phyloP scores from a whole-genome alignment of 768 basidiomycete genomes.

The Russula olivacea region DNA sequence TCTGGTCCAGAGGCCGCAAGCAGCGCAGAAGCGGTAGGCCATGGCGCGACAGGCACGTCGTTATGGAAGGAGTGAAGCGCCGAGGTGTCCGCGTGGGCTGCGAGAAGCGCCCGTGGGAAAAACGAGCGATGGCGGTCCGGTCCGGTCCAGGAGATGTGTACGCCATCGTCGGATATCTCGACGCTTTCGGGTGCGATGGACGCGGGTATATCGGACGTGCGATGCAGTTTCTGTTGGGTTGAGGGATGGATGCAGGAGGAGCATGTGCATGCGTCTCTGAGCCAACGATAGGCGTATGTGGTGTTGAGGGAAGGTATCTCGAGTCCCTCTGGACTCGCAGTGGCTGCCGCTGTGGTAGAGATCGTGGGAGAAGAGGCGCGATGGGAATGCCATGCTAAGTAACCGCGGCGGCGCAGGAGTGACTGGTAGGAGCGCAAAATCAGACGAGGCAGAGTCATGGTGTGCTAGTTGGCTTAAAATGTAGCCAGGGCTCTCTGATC shows the following conservation, averaged over 20 bases:
- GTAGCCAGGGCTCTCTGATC: neutral
- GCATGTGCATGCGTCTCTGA: slow-evolving; percentile 82
- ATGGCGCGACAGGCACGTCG: slow-evolving; percentile 38
- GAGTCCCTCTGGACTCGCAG: slow-evolving; percentile 5
- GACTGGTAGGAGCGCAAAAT: neutral
- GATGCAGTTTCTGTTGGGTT: slow-evolving; percentile 70
- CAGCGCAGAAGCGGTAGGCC: slow-evolving; percentile 37
- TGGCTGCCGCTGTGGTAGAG: slow-evolving; percentile 2
- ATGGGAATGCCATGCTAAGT: neutral
- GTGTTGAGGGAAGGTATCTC: slow-evolving; percentile 33
- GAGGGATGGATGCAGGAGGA: slow-evolving; percentile 67
- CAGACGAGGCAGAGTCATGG: neutral
- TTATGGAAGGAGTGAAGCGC: slow-evolving; percentile 40
- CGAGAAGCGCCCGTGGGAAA: slow-evolving; percentile 45
- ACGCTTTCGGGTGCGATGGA: slow-evolving; percentile 44
- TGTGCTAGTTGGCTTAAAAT: neutral
- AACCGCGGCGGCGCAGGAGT: neutral
- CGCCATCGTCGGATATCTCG: slow-evolving; percentile 38
- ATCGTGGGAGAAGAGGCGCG: neutral
- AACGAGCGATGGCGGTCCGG: slow-evolving; percentile 53
- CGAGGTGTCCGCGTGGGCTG: slow-evolving; percentile 39
- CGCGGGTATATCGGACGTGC: slow-evolving; percentile 56
- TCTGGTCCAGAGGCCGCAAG: slow-evolving; percentile 34
- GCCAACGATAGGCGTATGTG: slow-evolving; percentile 63
- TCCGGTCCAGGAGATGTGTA: slow-evolving; percentile 47